A percentile compares a stretch with the other conserved stretches of the same genome.
Conservation (phyloP, 768 basidiomycete genomes). For the Gelatoporia subvermispora region DNA sequence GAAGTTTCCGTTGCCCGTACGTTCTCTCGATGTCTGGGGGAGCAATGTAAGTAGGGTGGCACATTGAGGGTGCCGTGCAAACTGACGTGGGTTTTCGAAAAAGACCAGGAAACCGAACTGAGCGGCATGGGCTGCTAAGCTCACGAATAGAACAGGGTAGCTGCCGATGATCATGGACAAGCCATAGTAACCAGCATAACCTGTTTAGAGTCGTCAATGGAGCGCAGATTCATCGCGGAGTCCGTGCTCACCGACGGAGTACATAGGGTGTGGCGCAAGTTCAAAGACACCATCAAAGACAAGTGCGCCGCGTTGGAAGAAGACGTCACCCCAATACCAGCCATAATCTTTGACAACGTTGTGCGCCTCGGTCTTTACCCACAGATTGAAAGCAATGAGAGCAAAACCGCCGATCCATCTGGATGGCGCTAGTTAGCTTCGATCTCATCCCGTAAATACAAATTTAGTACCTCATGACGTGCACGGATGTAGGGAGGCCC, state of each 20-base stretch:
- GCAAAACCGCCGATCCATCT: conserved; percentile 87
- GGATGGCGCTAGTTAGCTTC: conserved; percentile 8
- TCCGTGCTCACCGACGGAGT: conserved; percentile 63
- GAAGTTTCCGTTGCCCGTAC: conserved; percentile 88
- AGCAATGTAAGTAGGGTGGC: not conserved
- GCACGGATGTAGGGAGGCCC: conserved; percentile 65
- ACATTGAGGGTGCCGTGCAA: not conserved
- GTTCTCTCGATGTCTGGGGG: conserved; percentile 41
- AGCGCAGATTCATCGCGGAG: not conserved
- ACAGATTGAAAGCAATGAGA: conserved; percentile 91
- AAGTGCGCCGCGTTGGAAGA: conserved; percentile 88
- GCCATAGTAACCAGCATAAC: conserved; percentile 98
- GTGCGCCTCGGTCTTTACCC: conserved; percentile 98
- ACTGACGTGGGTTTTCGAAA: conserved; percentile 96
- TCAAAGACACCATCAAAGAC: conserved; percentile 99
- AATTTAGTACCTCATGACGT: conserved; percentile 61
- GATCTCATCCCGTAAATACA: no score
- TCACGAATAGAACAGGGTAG: conserved; percentile 88
- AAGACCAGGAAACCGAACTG: conserved; percentile 95
- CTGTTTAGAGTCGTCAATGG: conserved; percentile 30
- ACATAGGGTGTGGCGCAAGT: conserved; percentile 92
- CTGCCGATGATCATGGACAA: conserved; percentile 86
- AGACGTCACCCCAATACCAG: conserved; percentile 95
- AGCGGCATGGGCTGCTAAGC: conserved; percentile 89
- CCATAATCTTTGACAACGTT: conserved; percentile 97